These are phyloP conservation scores for Asterionellopsis glacialis DNA, from an alignment of 108 stramenopile genomes.

Conservation along the genomic window DNA sequence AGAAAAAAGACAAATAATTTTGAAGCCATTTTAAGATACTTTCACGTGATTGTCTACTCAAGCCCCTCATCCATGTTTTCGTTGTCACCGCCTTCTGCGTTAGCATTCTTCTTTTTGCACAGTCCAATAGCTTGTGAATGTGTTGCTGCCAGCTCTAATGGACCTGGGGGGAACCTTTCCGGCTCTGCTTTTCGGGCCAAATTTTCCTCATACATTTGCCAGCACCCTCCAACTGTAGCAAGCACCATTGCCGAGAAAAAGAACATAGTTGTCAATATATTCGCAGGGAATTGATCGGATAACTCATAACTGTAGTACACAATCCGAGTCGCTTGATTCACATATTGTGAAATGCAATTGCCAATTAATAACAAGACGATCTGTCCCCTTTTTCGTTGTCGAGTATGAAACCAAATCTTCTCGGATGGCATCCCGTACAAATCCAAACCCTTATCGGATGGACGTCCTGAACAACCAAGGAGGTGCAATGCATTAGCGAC, in stretches of 20 bases:
- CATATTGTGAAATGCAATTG: slow-evolving; percentile 21
- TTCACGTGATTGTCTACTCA: no score
- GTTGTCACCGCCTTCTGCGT: no score
- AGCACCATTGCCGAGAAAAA: slow-evolving; percentile 9
- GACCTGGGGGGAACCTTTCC: neutral
- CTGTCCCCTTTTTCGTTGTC: neutral
- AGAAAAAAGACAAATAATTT: no score
- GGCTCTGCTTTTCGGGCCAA: neutral
- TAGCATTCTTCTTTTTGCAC: no score
- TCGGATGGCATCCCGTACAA: slow-evolving; percentile 16
- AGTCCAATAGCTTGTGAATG: no score
- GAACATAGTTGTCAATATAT: slow-evolving; percentile 22
- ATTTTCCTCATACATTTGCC: neutral
- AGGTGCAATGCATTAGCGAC: slow-evolving; percentile 10
- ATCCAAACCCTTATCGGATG: slow-evolving; percentile 6
- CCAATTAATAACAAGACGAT: slow-evolving; percentile 5
- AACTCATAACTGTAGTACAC: slow-evolving; percentile 16
- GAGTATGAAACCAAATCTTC: slow-evolving; percentile 28
- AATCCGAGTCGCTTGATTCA: slow-evolving; percentile 21
- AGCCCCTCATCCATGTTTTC: no score
- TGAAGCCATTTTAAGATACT: no score
- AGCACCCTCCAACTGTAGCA: slow-evolving; percentile 5
- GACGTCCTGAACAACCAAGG: slow-evolving; percentile 5
- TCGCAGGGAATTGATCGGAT: slow-evolving; percentile 8
- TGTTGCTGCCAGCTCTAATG: no score